Evolutionary conservation across 2,329 filamentous ascomycete species (phyloP).

Genomic region (Colletotrichum australisinense): DNA sequence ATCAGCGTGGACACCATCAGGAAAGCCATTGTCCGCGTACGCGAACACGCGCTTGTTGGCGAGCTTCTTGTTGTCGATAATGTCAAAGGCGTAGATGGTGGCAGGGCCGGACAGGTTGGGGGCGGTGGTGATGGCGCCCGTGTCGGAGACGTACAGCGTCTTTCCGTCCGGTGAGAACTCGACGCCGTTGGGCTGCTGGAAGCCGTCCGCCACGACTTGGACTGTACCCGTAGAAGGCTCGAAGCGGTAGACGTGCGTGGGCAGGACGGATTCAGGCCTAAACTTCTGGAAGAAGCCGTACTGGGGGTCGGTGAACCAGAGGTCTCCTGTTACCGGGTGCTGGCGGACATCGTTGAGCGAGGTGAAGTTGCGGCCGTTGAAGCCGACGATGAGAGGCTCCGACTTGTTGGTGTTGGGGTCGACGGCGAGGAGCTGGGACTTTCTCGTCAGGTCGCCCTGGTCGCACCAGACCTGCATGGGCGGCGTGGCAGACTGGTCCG

Average conservation of each 20-base stretch:
- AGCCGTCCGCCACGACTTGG: constrained; percentile 58
- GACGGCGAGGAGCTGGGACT: constrained; percentile 34
- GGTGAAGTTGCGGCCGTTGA: constrained; percentile 51
- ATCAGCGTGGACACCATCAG: constrained; percentile 59
- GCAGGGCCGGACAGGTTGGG: constrained; percentile 17
- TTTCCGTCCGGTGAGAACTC: constrained; percentile 58
- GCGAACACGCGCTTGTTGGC: constrained; percentile 62
- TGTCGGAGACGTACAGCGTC: constrained; percentile 59
- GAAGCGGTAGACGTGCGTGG: constrained; percentile 61
- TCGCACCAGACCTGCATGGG: constrained; percentile 38
- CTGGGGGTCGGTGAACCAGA: constrained; percentile 63
- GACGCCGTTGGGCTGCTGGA: constrained; percentile 58
- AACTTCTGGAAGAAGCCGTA: constrained; percentile 62
- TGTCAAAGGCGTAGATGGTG: constrained; percentile 33
- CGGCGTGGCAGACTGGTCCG: constrained; percentile 29
- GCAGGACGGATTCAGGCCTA: constrained; percentile 54
- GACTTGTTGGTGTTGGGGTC: constrained; percentile 38
- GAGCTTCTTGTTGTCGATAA: constrained; percentile 22
- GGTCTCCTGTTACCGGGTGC: constrained; percentile 49
- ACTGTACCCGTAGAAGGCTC: constrained; percentile 51
- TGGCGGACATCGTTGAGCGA: constrained; percentile 61
- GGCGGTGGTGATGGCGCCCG: constrained; percentile 38
- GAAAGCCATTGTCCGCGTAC: constrained; percentile 58
- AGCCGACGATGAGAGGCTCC: constrained; percentile 25
- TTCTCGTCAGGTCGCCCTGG: constrained; percentile 27